A percentile compares a stretch with the other conserved stretches of the same genome.
Evolutionary conservation across 768 basidiomycete species (phyloP).

Genomic region (Pleurotus cornucopiae): DNA sequence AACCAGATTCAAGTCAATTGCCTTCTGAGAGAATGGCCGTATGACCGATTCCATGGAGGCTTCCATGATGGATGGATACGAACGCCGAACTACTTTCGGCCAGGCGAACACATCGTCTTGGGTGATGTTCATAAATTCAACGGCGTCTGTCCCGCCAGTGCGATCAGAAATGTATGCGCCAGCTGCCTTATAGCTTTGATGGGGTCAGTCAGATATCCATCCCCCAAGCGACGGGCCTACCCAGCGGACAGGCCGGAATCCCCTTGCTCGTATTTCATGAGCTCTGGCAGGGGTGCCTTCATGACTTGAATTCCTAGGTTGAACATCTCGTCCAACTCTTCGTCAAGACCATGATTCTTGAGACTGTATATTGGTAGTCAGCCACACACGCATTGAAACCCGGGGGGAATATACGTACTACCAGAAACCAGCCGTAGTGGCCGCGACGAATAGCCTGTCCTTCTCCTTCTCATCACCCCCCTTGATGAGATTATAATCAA

Average conservation of each 20-base stretch:
- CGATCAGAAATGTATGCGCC: conserved; percentile 62
- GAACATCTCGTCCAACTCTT: conserved; percentile 48
- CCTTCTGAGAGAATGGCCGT: conserved; percentile 54
- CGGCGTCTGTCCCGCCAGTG: conserved; percentile 49
- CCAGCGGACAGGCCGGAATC: conserved; percentile 18
- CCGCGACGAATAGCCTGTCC: conserved; percentile 30
- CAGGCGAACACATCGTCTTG: conserved; percentile 67
- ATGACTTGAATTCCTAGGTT: conserved; percentile 51
- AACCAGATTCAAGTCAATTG: conserved; percentile 48
- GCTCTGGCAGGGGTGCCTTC: conserved; percentile 48
- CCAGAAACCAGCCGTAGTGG: conserved; percentile 37
- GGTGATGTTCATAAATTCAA: conserved; percentile 63
- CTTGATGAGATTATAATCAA: conserved; percentile 30
- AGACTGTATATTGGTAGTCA: conserved; percentile 26
- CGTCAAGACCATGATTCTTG: conserved; percentile 51
- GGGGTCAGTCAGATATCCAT: neutral
- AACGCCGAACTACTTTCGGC: conserved; percentile 46
- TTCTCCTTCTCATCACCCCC: conserved; percentile 25
- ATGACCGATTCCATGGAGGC: conserved; percentile 46
- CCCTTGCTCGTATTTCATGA: conserved; percentile 56
- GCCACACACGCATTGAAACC: neutral
- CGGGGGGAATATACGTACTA: conserved; percentile 24
- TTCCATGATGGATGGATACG: conserved; percentile 52
- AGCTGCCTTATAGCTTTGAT: conserved; percentile 51
- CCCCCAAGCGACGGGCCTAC: neutral